These are phyloP conservation scores for Elongisporangium undulatum DNA, from an alignment of 352 stramenopile genomes.

Conservation along the genomic window DNA sequence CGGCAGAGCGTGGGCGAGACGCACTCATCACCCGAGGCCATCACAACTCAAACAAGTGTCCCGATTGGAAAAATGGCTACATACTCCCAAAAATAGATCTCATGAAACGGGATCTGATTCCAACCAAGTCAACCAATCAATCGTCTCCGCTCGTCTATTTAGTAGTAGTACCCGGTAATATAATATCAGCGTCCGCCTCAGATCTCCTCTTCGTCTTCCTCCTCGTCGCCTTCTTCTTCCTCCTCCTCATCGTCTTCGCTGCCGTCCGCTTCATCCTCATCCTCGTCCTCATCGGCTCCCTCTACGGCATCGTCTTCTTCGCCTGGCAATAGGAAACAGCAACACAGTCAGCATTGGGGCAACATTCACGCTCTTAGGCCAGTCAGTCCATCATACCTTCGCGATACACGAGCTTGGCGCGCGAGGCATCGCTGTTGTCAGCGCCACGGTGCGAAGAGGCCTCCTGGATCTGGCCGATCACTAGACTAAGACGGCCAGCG, in stretches of 20 bases:
- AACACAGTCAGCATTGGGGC: slow-evolving; percentile 1
- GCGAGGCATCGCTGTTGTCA: slow-evolving; percentile 36
- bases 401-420: slow-evolving; percentile 60
- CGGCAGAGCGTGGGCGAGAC: slow-evolving; percentile 46
- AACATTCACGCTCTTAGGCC: neutral
- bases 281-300: slow-evolving; percentile 24
- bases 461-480: slow-evolving; percentile 83
- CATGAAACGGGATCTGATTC: too few relatives aligned
- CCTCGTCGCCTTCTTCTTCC: slow-evolving; percentile 37
- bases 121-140: neutral
- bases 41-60: neutral
- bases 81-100: slow-evolving; percentile 1
- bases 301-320: slow-evolving; percentile 25
- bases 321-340: slow-evolving; percentile 6
- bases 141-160: slow-evolving; percentile 29
- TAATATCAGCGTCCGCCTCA: slow-evolving; percentile 23
- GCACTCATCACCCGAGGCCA: slow-evolving; percentile 1
- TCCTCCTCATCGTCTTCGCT: slow-evolving; percentile 51
- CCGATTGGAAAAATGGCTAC: neutral
- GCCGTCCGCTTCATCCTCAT: slow-evolving; percentile 23
- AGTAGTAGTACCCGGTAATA: slow-evolving; percentile 48
- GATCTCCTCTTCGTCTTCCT: slow-evolving; percentile 34
- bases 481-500: slow-evolving; percentile 68
- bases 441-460: slow-evolving; percentile 20
- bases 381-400: slow-evolving; percentile 24